These are phyloP conservation scores for Wickerhamomyces subpelliculosus DNA, from an alignment of 805 yeast genomes.

Conservation along the genomic window DNA sequence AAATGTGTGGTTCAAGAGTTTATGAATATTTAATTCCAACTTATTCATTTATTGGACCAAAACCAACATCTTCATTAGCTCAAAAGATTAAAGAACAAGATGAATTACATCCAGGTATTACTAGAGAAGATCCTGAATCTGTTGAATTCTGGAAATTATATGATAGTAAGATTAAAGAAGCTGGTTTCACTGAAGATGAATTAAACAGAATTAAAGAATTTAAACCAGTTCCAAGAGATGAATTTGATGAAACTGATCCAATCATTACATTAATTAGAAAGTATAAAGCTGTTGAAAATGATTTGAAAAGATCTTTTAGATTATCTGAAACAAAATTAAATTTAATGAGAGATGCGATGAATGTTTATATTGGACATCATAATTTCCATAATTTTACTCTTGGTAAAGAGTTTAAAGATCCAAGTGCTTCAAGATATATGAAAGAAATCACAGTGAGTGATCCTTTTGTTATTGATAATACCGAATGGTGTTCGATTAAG, in stretches of 20 bases:
- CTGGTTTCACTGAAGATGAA: conserved; percentile 22
- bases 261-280: conserved; percentile 35
- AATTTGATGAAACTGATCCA: conserved; percentile 32
- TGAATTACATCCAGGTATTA: conserved; percentile 47
- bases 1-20: conserved; percentile 91
- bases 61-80: conserved; percentile 63
- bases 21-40: conserved; percentile 94
- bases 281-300: conserved; percentile 58
- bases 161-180: conserved; percentile 29
- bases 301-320: conserved; percentile 62
- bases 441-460: conserved; percentile 71
- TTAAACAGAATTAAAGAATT: conserved; percentile 20
- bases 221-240: conserved; percentile 29
- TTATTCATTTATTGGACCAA: conserved; percentile 86
- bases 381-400: conserved; percentile 87
- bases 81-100: conserved; percentile 50
- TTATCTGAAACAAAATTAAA: conserved; percentile 56
- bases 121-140: conserved; percentile 63
- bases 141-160: conserved; percentile 63
- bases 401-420: conserved; percentile 77
- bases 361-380: conserved; percentile 76
- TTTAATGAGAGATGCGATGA: conserved; percentile 59
- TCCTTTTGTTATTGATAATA: conserved; percentile 86
- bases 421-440: conserved; percentile 81
- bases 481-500: conserved; percentile 94